Evolutionary conservation across 768 basidiomycete species (phyloP).

Genomic region (Leccinum barrowsii): DNA sequence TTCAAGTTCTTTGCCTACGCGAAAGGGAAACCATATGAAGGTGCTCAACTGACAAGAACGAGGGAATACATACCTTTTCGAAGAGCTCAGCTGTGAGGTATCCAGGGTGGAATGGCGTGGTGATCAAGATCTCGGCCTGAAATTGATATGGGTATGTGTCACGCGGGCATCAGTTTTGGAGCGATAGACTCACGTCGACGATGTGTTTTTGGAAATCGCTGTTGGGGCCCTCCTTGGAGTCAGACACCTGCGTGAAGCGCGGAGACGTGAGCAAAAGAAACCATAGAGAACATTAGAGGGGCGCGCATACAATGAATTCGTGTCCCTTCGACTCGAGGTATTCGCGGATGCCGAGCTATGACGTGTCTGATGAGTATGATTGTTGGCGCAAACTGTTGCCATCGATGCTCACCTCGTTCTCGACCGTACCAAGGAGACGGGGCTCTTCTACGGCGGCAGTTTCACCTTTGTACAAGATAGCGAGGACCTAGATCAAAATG

Average conservation of each 20-base stretch:
- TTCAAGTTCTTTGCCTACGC: slow-evolving; percentile 85
- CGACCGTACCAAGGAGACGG: slow-evolving; percentile 74
- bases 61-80: slow-evolving; percentile 46
- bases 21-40: not conserved
- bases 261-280: not conserved
- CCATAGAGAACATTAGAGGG: not conserved
- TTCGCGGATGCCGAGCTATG: slow-evolving; percentile 64
- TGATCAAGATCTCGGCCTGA: slow-evolving; percentile 77
- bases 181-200: slow-evolving; percentile 53
- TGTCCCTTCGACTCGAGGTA: slow-evolving; percentile 74
- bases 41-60: slow-evolving; percentile 1
- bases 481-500: slow-evolving; percentile 49
- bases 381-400: not conserved
- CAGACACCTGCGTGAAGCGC: slow-evolving; percentile 51
- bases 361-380: not conserved
- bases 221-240: slow-evolving; percentile 79
- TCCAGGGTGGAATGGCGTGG: slow-evolving; percentile 84
- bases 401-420: slow-evolving; percentile 58
- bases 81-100: slow-evolving; percentile 75
- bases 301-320: slow-evolving; percentile 57
- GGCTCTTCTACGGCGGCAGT: slow-evolving; percentile 64
- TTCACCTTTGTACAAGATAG: slow-evolving; percentile 70
- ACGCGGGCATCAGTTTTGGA: slow-evolving; percentile 4
- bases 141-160: slow-evolving; percentile 4
- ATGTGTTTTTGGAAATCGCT: slow-evolving; percentile 83